Evolutionary conservation across 768 basidiomycete species (phyloP), one percentile per base, ranked within the genome.

Genomic region (Pilatotrama ljubarskyi): DNA sequence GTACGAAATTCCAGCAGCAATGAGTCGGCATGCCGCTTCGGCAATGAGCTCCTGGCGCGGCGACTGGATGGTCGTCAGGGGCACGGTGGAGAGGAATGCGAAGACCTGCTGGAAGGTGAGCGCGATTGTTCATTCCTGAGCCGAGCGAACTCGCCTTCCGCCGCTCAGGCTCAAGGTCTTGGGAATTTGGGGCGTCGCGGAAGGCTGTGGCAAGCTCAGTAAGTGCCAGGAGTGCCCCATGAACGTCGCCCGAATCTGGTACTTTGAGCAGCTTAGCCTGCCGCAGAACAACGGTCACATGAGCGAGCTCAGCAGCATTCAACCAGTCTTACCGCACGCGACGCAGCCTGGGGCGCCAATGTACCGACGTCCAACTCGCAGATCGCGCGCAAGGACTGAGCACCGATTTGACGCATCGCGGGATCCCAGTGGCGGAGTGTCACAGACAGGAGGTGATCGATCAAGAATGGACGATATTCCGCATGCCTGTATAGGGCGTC

Each of bases 361-460:
- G 51, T 72, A 14, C 72, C 60, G 13, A 89, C 76, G 69, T 92
- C 85, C 32, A 83, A 70, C 49, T 82, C 75, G 66, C 88, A 90
- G 51, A 97, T 82, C 14, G 76, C 75, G 43, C 85, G 79, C 56
- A 97, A 75, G 11, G 95, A 89, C 66, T 87, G 81, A 8, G 94
- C 85, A 22, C 87, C 91, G 11, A 93, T 75, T 55, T 83, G 80
- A 55, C 95, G 81, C 84, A 98, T 89, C 24, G 80, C 72, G 3
- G 81, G 72, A 69, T 98, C 95, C 95, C 95, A 98, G 73, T 98
- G 96, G 52, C 90, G 80, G 54, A 96, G 68, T 0, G 89, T 87
- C 43, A 89, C 85, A 61, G 83, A 76, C 38, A 91, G 70, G 41
- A 97, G 70, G 70, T 96, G 92, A 52, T 87, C 79, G 47, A 94